A percentile compares a stretch with the other conserved stretches of the same genome.
Evolutionary conservation across 2,329 filamentous ascomycete genomes (phyloP).

Genomic region (Pochonia chlamydosporia): DNA sequence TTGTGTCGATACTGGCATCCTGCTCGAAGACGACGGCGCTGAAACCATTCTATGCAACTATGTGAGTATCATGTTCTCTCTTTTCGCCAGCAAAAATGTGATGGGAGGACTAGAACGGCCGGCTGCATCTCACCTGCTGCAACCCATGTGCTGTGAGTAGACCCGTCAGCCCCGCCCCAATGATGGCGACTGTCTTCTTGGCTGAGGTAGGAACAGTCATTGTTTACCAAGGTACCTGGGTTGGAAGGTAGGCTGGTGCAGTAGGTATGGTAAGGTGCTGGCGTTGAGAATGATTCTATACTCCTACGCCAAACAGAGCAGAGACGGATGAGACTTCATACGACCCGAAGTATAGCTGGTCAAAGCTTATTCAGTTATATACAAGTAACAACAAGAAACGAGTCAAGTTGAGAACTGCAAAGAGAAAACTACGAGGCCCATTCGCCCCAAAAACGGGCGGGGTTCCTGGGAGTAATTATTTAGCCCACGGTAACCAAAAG

Average conservation of each 20-base stretch:
- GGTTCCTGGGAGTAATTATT: background rate
- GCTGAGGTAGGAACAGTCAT: background rate
- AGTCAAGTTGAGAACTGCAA: no score
- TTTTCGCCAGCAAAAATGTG: background rate
- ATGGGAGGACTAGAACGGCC: background rate
- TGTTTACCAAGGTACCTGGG: no score
- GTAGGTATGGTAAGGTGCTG: no score
- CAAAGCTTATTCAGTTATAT: no score
- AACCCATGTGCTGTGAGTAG: slow-evolving; percentile 30
- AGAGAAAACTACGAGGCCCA: no score
- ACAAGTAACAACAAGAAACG: no score
- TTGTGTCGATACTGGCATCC: slow-evolving; percentile 21
- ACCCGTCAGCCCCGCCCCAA: slow-evolving; percentile 32
- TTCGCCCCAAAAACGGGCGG: no score
- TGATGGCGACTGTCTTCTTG: slow-evolving; percentile 22
- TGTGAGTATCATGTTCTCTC: background rate
- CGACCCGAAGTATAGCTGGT: background rate
- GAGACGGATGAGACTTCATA: background rate
- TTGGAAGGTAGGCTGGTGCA: no score
- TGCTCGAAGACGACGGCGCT: slow-evolving; percentile 24
- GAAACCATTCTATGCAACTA: slow-evolving; percentile 24
- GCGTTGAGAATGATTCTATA: no score
- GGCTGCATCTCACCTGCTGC: slow-evolving; percentile 20
- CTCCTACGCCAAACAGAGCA: background rate
- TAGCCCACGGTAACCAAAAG: background rate